Percentiles rank a stretch among this genome's conserved stretches.
Evolutionary conservation across 2,329 filamentous ascomycete species (phyloP).

Genomic region (Clonostachys rosea): DNA sequence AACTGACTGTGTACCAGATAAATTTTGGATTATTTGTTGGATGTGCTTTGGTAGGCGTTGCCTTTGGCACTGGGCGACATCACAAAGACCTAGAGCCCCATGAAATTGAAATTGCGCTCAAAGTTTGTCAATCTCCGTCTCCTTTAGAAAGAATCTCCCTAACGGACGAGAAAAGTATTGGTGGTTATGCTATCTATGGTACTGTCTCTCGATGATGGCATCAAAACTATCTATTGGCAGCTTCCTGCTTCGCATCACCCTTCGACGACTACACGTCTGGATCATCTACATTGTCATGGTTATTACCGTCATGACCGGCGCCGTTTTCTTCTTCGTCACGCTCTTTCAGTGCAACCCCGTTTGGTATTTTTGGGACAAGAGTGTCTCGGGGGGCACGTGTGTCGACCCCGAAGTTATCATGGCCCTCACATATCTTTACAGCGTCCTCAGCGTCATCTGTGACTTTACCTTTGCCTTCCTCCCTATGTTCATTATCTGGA

Average conservation of each 20-base stretch:
- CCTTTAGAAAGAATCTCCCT: background rate
- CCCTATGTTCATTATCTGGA: constrained; percentile 48
- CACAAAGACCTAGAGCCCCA: constrained; percentile 16
- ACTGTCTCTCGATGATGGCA: constrained; percentile 25
- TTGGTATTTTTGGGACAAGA: constrained; percentile 32
- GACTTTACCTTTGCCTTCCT: constrained; percentile 48
- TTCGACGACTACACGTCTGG: constrained; percentile 21
- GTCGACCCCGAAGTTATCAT: constrained; percentile 38
- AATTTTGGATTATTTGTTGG: constrained; percentile 14
- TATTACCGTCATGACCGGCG: constrained; percentile 26
- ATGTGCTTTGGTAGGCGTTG: constrained; percentile 24
- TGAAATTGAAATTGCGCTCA: constrained; percentile 21
- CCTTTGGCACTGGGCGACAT: constrained; percentile 34
- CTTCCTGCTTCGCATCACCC: constrained; percentile 33
- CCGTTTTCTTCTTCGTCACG: constrained; percentile 33
- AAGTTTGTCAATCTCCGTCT: constrained; percentile 13
- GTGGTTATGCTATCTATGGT: constrained; percentile 32
- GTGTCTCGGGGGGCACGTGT: constrained; percentile 25
- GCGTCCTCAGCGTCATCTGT: constrained; percentile 38
- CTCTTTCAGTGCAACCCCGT: constrained; percentile 33
- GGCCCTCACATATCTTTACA: constrained; percentile 46
- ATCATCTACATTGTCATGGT: constrained; percentile 28
- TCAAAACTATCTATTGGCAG: constrained; percentile 36
- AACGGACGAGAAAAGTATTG: constrained; percentile 16
- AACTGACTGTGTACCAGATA: constrained; percentile 8